Base-by-base conservation (phyloP, 2,329 filamentous ascomycete species). In the Fusarium pseudograminearum region DNA sequence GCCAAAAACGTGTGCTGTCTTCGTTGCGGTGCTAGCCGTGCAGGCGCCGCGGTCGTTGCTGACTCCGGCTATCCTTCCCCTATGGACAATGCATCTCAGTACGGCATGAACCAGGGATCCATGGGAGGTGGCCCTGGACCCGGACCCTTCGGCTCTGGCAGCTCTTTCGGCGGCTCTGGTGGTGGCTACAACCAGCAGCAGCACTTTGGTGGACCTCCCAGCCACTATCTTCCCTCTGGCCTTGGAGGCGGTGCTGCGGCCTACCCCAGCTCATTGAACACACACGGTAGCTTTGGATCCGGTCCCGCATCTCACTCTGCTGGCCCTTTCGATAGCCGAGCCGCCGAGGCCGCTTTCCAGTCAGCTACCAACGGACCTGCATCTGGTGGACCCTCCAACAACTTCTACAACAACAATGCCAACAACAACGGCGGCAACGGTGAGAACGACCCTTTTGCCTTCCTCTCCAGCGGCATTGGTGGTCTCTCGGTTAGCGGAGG, bases 1-100 rank as follows among this genome's bases (percentile, higher is more conserved):
- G 96, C 96, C 67, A 99, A 99, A 88, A 99, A 99, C 76, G 95
- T 98, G 61, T 97, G 93, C 82, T 99, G 96, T 81, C 89, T 99
- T 68, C 93, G 96, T 64, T 99, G 96, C 78, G 96, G 96, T 79
- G 96, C 95, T 55, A 97, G 94, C 80, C 93, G 96, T 74, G 95
- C 95, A 65, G 93, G 93, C 68, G 96, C 96, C 62, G 94, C 95
- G 18, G 93, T 99, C 52, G 93, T 98, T 61, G 95, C 95, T 31
- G 96, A 98, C 80, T 95, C 94, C 40, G 93, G 93, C 44, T 97
- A 96, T 81, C 91, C 93, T 16, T 94, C 93, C 14, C 91, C 93
- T 22, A 97, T 98, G 91, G 94, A 97, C 67, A 90, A 91, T 50
- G 88, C 91, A 3, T 91, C 92, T 31, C 90, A 89, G 77, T 97